Evolutionary conservation across 2,329 filamentous ascomycete genomes (phyloP), one percentile per base, ranked within the genome.

Genomic region (Podosphaera aphanis): DNA sequence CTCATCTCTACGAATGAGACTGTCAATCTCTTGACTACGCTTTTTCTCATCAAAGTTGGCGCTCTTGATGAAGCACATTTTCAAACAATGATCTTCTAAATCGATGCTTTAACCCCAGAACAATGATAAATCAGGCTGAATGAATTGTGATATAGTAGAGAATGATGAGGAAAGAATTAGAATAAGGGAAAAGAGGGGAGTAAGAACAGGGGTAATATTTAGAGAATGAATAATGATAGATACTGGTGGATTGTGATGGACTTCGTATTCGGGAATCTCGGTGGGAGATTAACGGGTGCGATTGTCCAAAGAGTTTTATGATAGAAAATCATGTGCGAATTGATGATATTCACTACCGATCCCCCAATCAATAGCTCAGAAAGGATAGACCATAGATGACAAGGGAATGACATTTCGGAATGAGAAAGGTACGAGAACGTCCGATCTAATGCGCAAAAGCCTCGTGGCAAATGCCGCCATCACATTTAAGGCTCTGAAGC

Each of bases 1-100:
- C 66, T 88, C 84, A 66, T 95, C 90, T 55, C 77, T 73, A 50
- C 83, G 79, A 56, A 98, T 74, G 56, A 74, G 66, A 64, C 80
- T 83, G 60, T 98, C 90, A 55, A 98, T 85, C 61, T 90, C 83
- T 60, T 73, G 67, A 49, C 74, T 77, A 56, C 72, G 73, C 25
- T 29, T 29, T 49, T 68, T 65, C 52, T 66, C 66, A 55, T 64
- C 66, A 55, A 67, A 53, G 49, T 57, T 55, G 29, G 55, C 65
- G 52, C 66, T 61, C 50, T 62, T 62, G 50, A 74, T 73, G 60
- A 80, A 79, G 61, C 76, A 80, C 76, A 80, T 80, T 48, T 51
- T 66, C 57, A 53, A 16, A 38, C n/a, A 11, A 8, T 38, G 35
- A 8, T 38, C n/a, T 16, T 13, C 10, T 38, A 29, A 11, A 11